Conservation (phyloP, 2,329 filamentous ascomycete species). For the Hypoxylon sp. region DNA sequence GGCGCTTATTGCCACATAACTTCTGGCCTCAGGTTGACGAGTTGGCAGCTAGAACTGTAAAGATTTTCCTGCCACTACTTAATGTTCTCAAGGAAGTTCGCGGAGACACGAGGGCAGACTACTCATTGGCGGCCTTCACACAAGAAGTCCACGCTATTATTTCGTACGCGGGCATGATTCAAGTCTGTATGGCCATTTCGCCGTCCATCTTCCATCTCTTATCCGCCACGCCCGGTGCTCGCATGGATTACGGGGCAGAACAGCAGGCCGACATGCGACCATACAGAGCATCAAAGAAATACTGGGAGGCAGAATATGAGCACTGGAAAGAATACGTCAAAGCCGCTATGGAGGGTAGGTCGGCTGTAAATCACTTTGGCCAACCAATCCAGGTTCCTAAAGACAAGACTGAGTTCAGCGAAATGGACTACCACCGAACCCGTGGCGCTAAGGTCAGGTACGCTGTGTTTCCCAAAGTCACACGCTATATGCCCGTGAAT, state of each 20-base stretch:
- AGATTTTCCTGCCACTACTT: slow-evolving; percentile 57
- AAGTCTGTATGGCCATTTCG: slow-evolving; percentile 52
- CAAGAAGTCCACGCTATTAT: slow-evolving; percentile 51
- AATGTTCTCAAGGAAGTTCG: slow-evolving; percentile 51
- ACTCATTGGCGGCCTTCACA: slow-evolving; percentile 40
- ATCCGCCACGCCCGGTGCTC: slow-evolving; percentile 52
- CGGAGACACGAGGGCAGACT: background rate
- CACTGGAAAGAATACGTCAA: slow-evolving; percentile 8
- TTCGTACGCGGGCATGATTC: slow-evolving; percentile 51
- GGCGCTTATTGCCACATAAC: slow-evolving; percentile 46
- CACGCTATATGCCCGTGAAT: slow-evolving; percentile 49
- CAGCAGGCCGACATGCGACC: slow-evolving; percentile 44
- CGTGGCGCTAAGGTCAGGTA: slow-evolving; percentile 54
- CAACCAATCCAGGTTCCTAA: slow-evolving; percentile 15
- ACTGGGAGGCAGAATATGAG: slow-evolving; percentile 39
- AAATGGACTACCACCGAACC: slow-evolving; percentile 45
- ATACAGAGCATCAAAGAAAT: slow-evolving; percentile 47
- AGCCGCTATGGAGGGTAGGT: background rate
- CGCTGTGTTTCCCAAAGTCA: slow-evolving; percentile 54
- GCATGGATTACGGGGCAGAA: slow-evolving; percentile 51
- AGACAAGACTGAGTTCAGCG: slow-evolving; percentile 26
- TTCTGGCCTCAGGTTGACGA: slow-evolving; percentile 59
- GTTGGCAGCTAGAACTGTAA: slow-evolving; percentile 53
- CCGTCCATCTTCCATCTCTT: slow-evolving; percentile 52
- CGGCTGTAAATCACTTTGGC: background rate